Evolutionary conservation across 805 yeast genomes (phyloP), one percentile per base, ranked within the genome.

Genomic region (Suhomyces xylopsoci): DNA sequence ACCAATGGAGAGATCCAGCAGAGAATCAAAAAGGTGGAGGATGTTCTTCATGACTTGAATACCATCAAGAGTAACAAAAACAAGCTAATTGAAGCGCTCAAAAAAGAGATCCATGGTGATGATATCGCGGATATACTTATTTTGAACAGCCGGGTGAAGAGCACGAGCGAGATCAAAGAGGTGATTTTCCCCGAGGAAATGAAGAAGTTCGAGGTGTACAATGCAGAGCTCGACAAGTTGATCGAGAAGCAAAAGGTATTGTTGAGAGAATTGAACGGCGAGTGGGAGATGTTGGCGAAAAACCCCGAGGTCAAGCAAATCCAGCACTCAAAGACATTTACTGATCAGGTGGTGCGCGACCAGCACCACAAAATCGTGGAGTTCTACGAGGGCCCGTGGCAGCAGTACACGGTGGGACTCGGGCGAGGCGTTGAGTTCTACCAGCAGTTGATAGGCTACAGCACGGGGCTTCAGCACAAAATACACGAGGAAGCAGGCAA

Each of bases 41-140:
- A 79, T n/a, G 66, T 78, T 15, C 71, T 87, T 45, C 81, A 81
- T 47, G 85, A 84, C 51, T 75, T 93, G 61, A 81, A 81, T 52
- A 75, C 81, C 44, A 64, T 90, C 53, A 83, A 83, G 59, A 73
- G 79, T 30, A 94, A 88, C 64, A 82, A 96, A 45, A 66, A 73
- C 5, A 75, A 82, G 38, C 77, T 86, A 1, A 73, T 88, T 34
- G 77, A 77, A 1, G 89, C 84, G 48, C 75, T 93, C 61, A 90
- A 90, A 62, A 78, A 74, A 6, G 80, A 81, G 47, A 84, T 88
- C 32, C 94, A 85, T 61, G 76, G 79, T 12, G 98, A 93, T 69
- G 97, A 93, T 64, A 90, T 91, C 48, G 86, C 96, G 0, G 84
- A 86, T 50, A 74, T 85, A 10, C 74, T 93, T 30, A 80, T 93